Percentiles rank a stretch among this genome's conserved stretches.
Evolutionary conservation across 306 rosid genomes (phyloP).

Genomic region (Quercus cerris): DNA sequence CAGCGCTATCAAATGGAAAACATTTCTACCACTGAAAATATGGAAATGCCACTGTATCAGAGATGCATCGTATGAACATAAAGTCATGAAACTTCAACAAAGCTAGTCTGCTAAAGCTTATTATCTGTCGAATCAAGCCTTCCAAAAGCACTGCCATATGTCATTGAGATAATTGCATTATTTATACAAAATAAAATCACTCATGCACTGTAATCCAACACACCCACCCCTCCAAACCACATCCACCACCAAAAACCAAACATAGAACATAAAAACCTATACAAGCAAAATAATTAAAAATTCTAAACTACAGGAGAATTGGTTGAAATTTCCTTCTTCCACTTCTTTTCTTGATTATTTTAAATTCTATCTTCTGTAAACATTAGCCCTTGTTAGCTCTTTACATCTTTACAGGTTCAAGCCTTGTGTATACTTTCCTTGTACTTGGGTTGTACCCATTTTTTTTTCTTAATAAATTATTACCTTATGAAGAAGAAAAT

Average conservation of each 20-base stretch:
- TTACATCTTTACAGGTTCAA: background rate
- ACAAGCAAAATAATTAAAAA: background rate
- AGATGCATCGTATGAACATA: slow-evolving; percentile 3
- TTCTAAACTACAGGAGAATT: background rate
- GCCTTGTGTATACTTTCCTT: background rate
- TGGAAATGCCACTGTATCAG: slow-evolving; percentile 18
- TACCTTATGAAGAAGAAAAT: background rate
- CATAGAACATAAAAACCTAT: background rate
- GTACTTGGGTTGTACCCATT: background rate
- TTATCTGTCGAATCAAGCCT: background rate
- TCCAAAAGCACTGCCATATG: background rate
- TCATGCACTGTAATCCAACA: background rate
- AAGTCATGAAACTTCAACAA: background rate
- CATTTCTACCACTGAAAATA: slow-evolving; percentile 47
- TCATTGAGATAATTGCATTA: background rate
- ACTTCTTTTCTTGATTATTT: background rate
- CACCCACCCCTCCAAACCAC: background rate
- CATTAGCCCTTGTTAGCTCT: background rate
- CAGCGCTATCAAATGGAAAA: slow-evolving; percentile 44
- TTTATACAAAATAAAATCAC: background rate
- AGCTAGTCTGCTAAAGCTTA: background rate
- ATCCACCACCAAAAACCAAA: background rate
- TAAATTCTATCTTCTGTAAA: background rate
- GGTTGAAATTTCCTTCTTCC: background rate
- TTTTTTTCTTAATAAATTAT: background rate